Conservation (phyloP, 257 asterid genomes). For the Ophiorrhiza pumila region DNA sequence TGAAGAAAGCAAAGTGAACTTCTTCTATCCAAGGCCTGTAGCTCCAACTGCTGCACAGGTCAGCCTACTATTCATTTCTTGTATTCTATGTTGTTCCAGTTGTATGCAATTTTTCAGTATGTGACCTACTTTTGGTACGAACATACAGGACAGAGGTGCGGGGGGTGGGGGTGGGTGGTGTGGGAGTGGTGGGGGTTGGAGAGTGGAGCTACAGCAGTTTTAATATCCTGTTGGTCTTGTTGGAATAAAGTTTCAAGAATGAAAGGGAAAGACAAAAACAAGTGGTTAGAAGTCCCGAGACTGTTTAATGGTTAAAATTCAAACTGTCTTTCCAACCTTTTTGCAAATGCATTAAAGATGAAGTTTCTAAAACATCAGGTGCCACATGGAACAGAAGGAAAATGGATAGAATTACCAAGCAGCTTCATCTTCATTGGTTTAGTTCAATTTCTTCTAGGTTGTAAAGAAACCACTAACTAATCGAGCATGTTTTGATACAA, state of each 20-base stretch:
- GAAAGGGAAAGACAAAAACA: not conserved
- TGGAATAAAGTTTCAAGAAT: not conserved
- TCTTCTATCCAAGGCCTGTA: constrained; percentile 91
- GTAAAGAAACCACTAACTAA: not conserved
- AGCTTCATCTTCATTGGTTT: not conserved
- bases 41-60: constrained; percentile 99
- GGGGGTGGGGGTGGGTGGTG: too few species aligned
- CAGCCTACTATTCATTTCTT: constrained; percentile 23
- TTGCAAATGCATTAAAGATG: not conserved
- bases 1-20: constrained; percentile 77
- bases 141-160: not conserved
- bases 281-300: not conserved
- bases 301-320: not conserved
- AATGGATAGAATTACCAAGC: not conserved
- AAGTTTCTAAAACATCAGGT: not conserved
- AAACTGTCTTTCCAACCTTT: not conserved
- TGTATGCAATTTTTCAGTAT: not conserved
- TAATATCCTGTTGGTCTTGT: too few species aligned
- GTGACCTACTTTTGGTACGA: not conserved
- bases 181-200: too few species aligned
- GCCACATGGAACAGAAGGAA: not conserved
- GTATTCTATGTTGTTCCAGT: constrained; percentile 8
- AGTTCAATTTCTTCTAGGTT: not conserved
- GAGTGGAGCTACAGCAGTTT: not conserved
- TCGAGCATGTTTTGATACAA: not conserved